phyloP scores from a whole-genome alignment of 179 eudicot species.

The Pouteria campechiana region DNA sequence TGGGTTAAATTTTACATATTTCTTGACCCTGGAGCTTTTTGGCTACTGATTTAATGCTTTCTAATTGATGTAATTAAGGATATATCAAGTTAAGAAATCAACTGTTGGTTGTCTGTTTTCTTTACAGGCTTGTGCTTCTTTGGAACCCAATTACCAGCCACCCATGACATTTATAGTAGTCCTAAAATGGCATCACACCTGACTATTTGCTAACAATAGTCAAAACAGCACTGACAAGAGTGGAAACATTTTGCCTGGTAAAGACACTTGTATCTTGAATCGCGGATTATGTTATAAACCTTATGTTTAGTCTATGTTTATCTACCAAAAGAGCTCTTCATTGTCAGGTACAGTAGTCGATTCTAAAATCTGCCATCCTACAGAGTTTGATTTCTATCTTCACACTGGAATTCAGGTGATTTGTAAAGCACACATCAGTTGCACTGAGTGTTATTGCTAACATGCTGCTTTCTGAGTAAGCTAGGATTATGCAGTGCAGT shows the following conservation, averaged over 20 bases:
- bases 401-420: constrained; percentile 56
- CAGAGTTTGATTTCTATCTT: constrained; percentile 43
- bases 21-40: no score
- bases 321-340: not conserved
- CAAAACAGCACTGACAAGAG: constrained; percentile 40
- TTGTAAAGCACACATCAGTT: no score
- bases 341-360: constrained; percentile 40
- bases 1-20: no score
- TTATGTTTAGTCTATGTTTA: not conserved
- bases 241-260: constrained; percentile 66
- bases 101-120: no score
- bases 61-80: no score
- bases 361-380: constrained; percentile 42
- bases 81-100: no score
- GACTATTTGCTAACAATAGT: constrained; percentile 52
- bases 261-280: not conserved
- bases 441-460: no score
- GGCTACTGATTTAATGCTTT: no score
- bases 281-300: not conserved
- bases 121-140: constrained; percentile 61
- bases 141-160: constrained; percentile 56
- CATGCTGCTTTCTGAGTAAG: no score
- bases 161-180: constrained; percentile 65
- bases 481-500: no score
- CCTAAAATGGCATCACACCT: constrained; percentile 69